Conservation (phyloP, 2,329 filamentous ascomycete genomes). For the Beauveria brongniartii region DNA sequence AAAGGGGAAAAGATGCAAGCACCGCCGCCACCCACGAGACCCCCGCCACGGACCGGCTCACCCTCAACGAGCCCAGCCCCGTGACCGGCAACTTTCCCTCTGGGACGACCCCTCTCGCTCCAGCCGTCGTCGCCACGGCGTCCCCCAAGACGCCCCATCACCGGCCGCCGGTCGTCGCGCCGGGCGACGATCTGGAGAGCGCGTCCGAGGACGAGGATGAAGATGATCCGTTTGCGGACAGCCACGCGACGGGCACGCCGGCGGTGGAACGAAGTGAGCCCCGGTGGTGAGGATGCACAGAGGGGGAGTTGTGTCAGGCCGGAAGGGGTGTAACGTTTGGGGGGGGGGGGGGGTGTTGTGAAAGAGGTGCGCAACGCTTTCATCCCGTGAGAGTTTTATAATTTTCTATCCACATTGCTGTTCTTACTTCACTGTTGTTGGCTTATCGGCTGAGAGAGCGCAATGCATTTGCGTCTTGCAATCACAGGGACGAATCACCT, state of each 20-base stretch:
- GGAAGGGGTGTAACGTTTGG: background rate
- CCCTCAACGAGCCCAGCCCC: slow-evolving; percentile 29
- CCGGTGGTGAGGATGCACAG: slow-evolving; percentile 18
- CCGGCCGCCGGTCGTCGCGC: slow-evolving; percentile 23
- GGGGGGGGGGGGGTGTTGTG: too few species aligned
- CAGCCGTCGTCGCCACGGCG: background rate
- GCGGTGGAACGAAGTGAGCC: slow-evolving; percentile 22
- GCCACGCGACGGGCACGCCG: slow-evolving; percentile 53
- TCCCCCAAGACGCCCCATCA: slow-evolving; percentile 26
- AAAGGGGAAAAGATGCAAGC: slow-evolving; percentile 1
- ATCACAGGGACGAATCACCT: too few species aligned
- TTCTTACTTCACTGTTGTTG: too few species aligned
- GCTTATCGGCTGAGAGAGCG: too few species aligned
- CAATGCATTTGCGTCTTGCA: too few species aligned
- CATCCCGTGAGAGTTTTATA: too few species aligned
- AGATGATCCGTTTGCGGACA: slow-evolving; percentile 82
- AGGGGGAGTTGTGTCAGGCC: background rate
- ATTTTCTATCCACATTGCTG: background rate
- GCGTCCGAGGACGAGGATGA: slow-evolving; percentile 57
- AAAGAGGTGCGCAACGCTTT: too few species aligned
- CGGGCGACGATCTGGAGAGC: slow-evolving; percentile 22
- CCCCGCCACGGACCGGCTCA: background rate
- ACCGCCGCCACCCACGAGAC: background rate
- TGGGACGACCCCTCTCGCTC: background rate
- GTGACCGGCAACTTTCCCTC: background rate